Evolutionary conservation across 1,284 basidiomycete genomes (phyloP).

Genomic region (Coniophora puteana): DNA sequence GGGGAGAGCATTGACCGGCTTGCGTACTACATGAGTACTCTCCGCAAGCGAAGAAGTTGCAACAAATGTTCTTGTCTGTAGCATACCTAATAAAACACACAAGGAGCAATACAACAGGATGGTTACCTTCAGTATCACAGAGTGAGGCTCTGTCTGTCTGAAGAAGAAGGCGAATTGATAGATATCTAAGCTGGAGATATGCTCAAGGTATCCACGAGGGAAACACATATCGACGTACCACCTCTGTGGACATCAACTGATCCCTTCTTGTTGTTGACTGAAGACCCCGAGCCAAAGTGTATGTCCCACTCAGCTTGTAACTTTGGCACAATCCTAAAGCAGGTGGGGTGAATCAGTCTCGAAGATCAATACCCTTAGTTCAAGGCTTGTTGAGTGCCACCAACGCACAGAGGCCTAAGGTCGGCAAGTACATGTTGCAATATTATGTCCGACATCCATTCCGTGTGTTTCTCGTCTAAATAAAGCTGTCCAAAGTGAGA

Average conservation of each 20-base stretch:
- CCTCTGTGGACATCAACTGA: conserved; percentile 72
- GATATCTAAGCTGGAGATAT: conserved; percentile 40
- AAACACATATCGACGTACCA: conserved; percentile 37
- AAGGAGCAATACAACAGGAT: conserved; percentile 1
- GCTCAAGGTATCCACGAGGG: not conserved
- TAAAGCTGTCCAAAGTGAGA: conserved; percentile 48
- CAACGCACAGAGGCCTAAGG: conserved; percentile 58
- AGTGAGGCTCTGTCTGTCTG: conserved; percentile 70
- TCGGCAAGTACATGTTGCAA: conserved; percentile 72
- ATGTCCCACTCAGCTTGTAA: conserved; percentile 54
- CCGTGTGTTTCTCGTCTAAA: conserved; percentile 71
- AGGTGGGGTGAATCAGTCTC: not conserved
- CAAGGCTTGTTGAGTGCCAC: not conserved
- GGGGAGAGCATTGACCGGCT: too few species aligned
- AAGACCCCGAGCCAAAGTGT: conserved; percentile 34
- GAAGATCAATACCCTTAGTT: too few species aligned
- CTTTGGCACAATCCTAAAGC: conserved; percentile 59
- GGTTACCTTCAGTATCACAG: conserved; percentile 66
- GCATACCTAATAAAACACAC: not conserved
- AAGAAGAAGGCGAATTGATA: conserved; percentile 83
- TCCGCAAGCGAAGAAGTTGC: conserved; percentile 33
- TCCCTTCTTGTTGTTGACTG: conserved; percentile 49
- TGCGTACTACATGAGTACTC: not conserved
- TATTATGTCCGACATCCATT: conserved; percentile 75
- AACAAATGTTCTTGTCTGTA: conserved; percentile 52